Evolutionary conservation across 768 basidiomycete species (phyloP).

Genomic region (Lactarius hatsudake): DNA sequence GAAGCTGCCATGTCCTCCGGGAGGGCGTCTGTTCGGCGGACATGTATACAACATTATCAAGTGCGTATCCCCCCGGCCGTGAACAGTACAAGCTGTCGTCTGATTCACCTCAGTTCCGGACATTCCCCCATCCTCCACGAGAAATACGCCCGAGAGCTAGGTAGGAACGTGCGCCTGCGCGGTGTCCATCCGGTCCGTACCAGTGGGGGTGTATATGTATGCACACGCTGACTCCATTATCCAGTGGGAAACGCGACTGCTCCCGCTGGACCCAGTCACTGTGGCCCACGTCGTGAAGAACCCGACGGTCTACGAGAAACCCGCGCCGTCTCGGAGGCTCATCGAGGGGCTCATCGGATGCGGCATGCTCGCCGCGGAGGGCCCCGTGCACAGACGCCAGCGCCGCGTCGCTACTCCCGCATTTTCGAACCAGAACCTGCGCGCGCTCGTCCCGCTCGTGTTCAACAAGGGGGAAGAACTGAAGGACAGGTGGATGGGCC

Average conservation of each 20-base stretch:
- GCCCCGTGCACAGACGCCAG: conserved; percentile 75
- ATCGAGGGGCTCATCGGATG: conserved; percentile 79
- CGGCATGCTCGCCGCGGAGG: conserved; percentile 80
- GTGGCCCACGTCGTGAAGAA: conserved; percentile 73
- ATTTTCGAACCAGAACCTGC: conserved; percentile 76
- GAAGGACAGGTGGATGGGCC: conserved; percentile 55
- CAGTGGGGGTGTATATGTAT: conserved; percentile 16
- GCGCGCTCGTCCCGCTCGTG: conserved; percentile 66
- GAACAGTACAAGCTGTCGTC: neutral
- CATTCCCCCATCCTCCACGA: conserved; percentile 30
- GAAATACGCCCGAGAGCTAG: conserved; percentile 54
- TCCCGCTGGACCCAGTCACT: conserved; percentile 78
- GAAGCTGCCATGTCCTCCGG: conserved; percentile 20
- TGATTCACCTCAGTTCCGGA: conserved; percentile 15
- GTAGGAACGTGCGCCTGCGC: conserved; percentile 65
- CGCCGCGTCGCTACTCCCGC: conserved; percentile 73
- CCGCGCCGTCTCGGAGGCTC: conserved; percentile 70
- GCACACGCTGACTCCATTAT: neutral
- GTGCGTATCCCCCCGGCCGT: conserved; percentile 3
- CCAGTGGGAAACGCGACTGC: conserved; percentile 76
- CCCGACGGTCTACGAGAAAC: conserved; percentile 74
- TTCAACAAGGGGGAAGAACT: conserved; percentile 66
- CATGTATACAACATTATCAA: conserved; percentile 8
- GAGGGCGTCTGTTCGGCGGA: conserved; percentile 14
- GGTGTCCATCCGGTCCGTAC: conserved; percentile 67